Evolutionary conservation across 73 alveolate genomes (phyloP), one percentile per base, ranked within the genome.

Genomic region (Uronychia binucleata): DNA sequence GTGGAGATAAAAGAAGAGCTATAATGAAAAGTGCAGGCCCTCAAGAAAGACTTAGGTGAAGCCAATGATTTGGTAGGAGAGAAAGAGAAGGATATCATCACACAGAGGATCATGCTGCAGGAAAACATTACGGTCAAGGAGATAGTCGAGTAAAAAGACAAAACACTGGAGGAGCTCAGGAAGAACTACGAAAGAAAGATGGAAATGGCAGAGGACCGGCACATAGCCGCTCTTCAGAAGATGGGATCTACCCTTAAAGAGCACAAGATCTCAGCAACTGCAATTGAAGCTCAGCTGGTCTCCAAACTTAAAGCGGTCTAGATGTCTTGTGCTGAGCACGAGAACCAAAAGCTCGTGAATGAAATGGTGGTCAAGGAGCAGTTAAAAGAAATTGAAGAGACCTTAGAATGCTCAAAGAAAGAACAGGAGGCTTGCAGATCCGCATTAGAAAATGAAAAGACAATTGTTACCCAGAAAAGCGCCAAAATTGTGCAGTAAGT

Each of bases 31-130:
- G 28, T 67, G 28, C 13, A 8, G 32, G 28, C 19, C 28, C 30
- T 67, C 19, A 5, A 67, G 30, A 31, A 67, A 1, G 28, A 67
- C 13, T 13, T 1, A 8, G 13, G 1, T 13, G 32, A 26, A 28
- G 27, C 30, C 59, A 28, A 28, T 28, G 28, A 26, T 5, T 35
- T 28, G 27, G 57, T 26, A 30, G 58, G 31, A 26, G 58, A 28
- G 81, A 75, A 75, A 75, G 81, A 75, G 30, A 25, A 75, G 35
- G 81, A 75, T 8, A 25, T 75, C 1, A 58, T 58, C 30, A 26
- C 28, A 75, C 81, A 28, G 1, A 32, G 32, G 27, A 30, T 26
- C 35, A 1, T 8, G 27, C 25, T 28, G 5, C 5, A 75, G 32
- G 81, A 75, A 75, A 75, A 75, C 27, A 28, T 58, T 28, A 32